These are phyloP conservation scores for Pleurotus ostreatus DNA, from an alignment of 768 basidiomycete genomes.

Conservation along the genomic window DNA sequence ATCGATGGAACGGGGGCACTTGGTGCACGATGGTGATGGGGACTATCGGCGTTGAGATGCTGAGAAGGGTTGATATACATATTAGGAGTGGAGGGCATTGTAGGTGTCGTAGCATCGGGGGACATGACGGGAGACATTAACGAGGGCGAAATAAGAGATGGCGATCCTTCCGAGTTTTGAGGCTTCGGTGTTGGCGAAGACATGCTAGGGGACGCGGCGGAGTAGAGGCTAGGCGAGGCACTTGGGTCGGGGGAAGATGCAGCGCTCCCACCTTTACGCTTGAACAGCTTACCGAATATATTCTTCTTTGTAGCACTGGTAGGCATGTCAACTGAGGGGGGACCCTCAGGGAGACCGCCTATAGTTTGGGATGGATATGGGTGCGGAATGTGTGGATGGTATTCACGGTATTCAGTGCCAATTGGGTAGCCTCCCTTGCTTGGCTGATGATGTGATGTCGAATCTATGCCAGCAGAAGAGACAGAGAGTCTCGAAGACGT, in stretches of 20 bases:
- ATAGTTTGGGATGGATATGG: conserved; percentile 3
- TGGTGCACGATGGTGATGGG: not conserved
- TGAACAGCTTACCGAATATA: conserved; percentile 73
- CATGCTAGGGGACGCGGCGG: not conserved
- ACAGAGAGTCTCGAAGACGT: conserved; percentile 7
- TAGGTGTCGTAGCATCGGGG: conserved; percentile 1
- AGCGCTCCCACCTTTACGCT: conserved; percentile 36
- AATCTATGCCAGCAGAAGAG: conserved; percentile 7
- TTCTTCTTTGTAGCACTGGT: conserved; percentile 39
- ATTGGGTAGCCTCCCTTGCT: not conserved
- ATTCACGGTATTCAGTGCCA: not conserved
- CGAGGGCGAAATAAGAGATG: not conserved
- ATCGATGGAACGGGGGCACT: not conserved
- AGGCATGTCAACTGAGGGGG: not conserved
- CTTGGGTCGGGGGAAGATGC: conserved; percentile 4
- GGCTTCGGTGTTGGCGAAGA: not conserved
- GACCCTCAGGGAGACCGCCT: not conserved
- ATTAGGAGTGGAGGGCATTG: not conserved
- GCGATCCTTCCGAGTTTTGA: not conserved
- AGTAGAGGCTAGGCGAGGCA: conserved; percentile 1
- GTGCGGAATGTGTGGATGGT: conserved; percentile 11
- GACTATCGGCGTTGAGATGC: not conserved
- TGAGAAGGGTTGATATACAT: not conserved
- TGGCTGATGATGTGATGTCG: conserved; percentile 1
- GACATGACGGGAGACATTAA: not conserved